Conservation (phyloP, 2,329 filamentous ascomycete genomes). For the Juglanconis juglandina region DNA sequence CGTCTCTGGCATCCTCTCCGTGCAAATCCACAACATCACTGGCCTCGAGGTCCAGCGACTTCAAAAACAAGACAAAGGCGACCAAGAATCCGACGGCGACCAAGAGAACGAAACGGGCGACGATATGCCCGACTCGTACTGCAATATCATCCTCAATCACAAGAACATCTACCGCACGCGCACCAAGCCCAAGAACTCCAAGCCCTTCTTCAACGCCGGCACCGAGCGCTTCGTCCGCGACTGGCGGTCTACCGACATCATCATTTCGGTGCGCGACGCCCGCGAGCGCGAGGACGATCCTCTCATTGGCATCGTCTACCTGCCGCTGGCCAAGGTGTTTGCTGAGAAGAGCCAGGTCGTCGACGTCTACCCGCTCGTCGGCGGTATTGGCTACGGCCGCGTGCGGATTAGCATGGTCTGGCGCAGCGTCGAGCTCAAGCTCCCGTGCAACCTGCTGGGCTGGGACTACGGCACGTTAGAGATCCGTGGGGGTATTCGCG, state of each 20-base stretch:
- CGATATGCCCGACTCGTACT: slow-evolving; percentile 67
- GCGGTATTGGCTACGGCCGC: slow-evolving; percentile 70
- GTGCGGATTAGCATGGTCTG: slow-evolving; percentile 70
- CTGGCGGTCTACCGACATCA: slow-evolving; percentile 64
- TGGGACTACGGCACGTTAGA: slow-evolving; percentile 73
- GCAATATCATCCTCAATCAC: slow-evolving; percentile 71
- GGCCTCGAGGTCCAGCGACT: slow-evolving; percentile 60
- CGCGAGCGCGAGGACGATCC: slow-evolving; percentile 68
- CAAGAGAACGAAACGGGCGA: slow-evolving; percentile 60
- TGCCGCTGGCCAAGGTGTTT: slow-evolving; percentile 62
- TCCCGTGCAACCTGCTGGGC: slow-evolving; percentile 56
- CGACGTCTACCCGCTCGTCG: slow-evolving; percentile 63
- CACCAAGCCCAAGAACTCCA: slow-evolving; percentile 74
- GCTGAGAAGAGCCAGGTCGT: slow-evolving; percentile 62
- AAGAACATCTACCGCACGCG: slow-evolving; percentile 66
- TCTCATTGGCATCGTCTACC: slow-evolving; percentile 66
- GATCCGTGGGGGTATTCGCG: slow-evolving; percentile 50
- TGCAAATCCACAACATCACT: slow-evolving; percentile 71
- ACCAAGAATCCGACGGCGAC: slow-evolving; percentile 40
- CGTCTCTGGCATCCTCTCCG: slow-evolving; percentile 63
- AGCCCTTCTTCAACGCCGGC: slow-evolving; percentile 75
- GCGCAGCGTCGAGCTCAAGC: slow-evolving; percentile 62
- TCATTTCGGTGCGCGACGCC: slow-evolving; percentile 64
- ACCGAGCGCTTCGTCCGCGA: slow-evolving; percentile 70
- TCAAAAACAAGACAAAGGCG: slow-evolving; percentile 51